Conservation (phyloP, 495 filamentous ascomycete species). For the Peziza echinospora region DNA sequence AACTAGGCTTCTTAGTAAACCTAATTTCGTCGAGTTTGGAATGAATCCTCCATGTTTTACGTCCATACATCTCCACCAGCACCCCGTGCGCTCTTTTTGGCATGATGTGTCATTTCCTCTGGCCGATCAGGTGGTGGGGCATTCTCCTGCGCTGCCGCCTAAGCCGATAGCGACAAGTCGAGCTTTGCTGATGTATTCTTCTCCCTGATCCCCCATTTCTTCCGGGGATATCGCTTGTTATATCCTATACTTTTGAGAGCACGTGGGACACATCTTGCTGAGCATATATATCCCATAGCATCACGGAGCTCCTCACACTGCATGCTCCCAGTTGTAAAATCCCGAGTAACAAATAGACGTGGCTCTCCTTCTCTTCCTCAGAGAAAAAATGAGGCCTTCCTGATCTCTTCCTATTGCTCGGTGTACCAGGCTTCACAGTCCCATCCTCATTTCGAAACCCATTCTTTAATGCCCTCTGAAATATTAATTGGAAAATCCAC, state of each 20-base stretch:
- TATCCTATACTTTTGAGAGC: conserved; percentile 5
- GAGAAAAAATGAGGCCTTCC: conserved; percentile 1
- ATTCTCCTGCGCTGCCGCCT: too few relatives aligned
- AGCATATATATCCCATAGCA: conserved; percentile 3
- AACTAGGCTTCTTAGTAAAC: too few relatives aligned
- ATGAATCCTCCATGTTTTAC: too few relatives aligned
- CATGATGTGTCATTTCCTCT: too few relatives aligned
- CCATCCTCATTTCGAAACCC: neutral
- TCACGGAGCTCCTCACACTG: conserved; percentile 4
- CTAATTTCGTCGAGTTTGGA: too few relatives aligned
- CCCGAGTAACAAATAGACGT: neutral
- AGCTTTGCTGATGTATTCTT: neutral
- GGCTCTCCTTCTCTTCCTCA: neutral
- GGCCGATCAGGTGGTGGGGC: too few relatives aligned
- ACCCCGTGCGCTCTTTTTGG: too few relatives aligned
- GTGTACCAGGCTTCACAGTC: neutral
- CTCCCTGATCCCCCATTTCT: neutral
- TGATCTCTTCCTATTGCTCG: neutral
- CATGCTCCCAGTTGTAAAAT: neutral
- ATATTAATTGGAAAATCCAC: neutral
- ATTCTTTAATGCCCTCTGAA: neutral
- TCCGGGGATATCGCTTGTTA: neutral
- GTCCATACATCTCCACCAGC: too few relatives aligned
- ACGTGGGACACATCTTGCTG: neutral
- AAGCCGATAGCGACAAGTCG: too few relatives aligned